Evolutionary conservation across 2,329 filamentous ascomycete genomes (phyloP).

Genomic region (Talaromyces sp.): DNA sequence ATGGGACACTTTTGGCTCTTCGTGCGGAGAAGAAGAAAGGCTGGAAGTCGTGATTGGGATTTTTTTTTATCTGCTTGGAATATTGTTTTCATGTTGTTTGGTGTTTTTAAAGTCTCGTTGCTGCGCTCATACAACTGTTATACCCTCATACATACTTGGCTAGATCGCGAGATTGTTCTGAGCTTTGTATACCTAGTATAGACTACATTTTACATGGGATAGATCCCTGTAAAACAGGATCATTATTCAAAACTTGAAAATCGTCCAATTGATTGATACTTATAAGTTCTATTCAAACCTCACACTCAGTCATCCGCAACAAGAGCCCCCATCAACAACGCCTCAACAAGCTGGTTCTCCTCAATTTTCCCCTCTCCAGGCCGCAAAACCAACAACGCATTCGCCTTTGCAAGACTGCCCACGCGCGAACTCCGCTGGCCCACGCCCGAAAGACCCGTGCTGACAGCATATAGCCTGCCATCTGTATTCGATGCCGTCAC

Average conservation of each 20-base stretch:
- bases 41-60: constrained; percentile 34
- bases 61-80: not conserved
- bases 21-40: constrained; percentile 48
- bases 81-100: not conserved
- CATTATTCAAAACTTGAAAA: not conserved
- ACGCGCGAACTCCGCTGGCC: constrained; percentile 81
- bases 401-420: constrained; percentile 81
- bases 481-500: constrained; percentile 57
- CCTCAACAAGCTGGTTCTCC: constrained; percentile 67
- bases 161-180: not conserved
- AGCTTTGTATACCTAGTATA: not conserved
- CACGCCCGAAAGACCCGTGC: constrained; percentile 61
- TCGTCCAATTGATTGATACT: too few relatives aligned
- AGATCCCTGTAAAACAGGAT: not conserved
- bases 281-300: too few relatives aligned
- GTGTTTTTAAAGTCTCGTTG: not conserved
- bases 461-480: constrained; percentile 65
- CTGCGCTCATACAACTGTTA: not conserved
- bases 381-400: constrained; percentile 67
- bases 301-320: constrained; percentile 16
- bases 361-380: constrained; percentile 48
- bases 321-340: constrained; percentile 66
- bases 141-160: not conserved
- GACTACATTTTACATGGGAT: not conserved
- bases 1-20: constrained; percentile 49